These are phyloP conservation scores for Ehretia macrophylla DNA, from an alignment of 257 asterid species.

Conservation along the genomic window DNA sequence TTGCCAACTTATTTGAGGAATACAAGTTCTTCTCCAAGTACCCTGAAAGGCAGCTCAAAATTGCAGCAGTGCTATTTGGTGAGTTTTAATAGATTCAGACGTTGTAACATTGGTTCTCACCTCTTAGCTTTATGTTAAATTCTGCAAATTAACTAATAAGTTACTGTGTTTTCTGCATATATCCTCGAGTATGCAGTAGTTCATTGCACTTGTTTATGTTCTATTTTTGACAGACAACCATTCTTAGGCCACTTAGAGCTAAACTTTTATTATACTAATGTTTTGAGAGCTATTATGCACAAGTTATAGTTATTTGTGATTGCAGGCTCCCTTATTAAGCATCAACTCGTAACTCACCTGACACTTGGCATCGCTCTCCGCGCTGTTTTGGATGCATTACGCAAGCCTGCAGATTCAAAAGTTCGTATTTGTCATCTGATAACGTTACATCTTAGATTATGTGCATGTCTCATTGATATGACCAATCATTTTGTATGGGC, in stretches of 20 bases:
- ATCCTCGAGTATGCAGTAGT: too few species aligned
- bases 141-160: not conserved
- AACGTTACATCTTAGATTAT: not conserved
- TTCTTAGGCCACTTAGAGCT: not conserved
- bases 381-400: conserved; percentile 87
- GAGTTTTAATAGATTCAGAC: conserved; percentile 20
- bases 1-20: conserved; percentile 82
- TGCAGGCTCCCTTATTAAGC: conserved; percentile 89
- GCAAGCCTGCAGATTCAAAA: conserved; percentile 90
- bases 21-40: conserved; percentile 77
- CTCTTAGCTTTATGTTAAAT: not conserved
- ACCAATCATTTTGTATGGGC: conserved; percentile 25
- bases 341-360: conserved; percentile 86
- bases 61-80: conserved; percentile 86
- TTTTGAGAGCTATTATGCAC: not conserved
- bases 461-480: conserved; percentile 11
- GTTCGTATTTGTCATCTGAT: conserved; percentile 32
- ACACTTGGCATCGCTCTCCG: conserved; percentile 95
- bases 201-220: too few species aligned
- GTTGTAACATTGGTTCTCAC: not conserved
- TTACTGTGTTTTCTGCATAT: too few species aligned
- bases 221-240: not conserved
- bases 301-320: not conserved
- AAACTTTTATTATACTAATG: too few species aligned
- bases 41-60: conserved; percentile 84